phyloP scores from a whole-genome alignment of 768 basidiomycete species.

The Boletus reticulatus region DNA sequence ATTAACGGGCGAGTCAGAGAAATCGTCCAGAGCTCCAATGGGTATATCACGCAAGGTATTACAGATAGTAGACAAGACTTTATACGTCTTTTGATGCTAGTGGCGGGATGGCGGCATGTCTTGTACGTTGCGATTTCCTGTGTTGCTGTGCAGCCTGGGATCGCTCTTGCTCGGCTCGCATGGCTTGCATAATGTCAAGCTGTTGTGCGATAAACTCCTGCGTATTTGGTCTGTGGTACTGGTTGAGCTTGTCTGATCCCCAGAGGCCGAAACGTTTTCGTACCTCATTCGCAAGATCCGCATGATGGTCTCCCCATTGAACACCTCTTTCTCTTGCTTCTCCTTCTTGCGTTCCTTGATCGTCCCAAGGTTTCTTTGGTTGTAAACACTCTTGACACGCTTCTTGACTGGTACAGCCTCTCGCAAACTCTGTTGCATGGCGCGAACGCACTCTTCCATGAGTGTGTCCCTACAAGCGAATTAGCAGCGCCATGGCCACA shows the following conservation, averaged over 20 bases:
- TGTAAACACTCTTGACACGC: conserved; percentile 89
- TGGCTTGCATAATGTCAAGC: conserved; percentile 73
- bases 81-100: conserved; percentile 24
- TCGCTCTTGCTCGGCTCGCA: conserved; percentile 80
- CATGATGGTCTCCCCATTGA: conserved; percentile 87
- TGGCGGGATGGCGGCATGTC: conserved; percentile 24
- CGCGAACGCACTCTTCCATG: conserved; percentile 94
- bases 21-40: conserved; percentile 4
- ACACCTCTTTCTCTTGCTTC: conserved; percentile 72
- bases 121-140: conserved; percentile 57
- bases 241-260: conserved; percentile 2
- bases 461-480: conserved; percentile 57
- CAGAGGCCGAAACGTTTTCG: conserved; percentile 13
- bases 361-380: conserved; percentile 92
- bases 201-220: conserved; percentile 89
- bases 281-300: conserved; percentile 95
- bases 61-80: conserved; percentile 3
- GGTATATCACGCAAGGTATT: conserved; percentile 30
- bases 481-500: conserved; percentile 6
- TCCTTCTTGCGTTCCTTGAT: conserved; percentile 93
- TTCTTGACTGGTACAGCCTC: conserved; percentile 76
- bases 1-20: conserved; percentile 1
- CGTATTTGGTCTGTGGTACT: conserved; percentile 59
- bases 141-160: conserved; percentile 60
- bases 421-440: conserved; percentile 87